Base-by-base conservation (phyloP, 495 filamentous ascomycete genomes). In the Penicillium paxilli region DNA sequence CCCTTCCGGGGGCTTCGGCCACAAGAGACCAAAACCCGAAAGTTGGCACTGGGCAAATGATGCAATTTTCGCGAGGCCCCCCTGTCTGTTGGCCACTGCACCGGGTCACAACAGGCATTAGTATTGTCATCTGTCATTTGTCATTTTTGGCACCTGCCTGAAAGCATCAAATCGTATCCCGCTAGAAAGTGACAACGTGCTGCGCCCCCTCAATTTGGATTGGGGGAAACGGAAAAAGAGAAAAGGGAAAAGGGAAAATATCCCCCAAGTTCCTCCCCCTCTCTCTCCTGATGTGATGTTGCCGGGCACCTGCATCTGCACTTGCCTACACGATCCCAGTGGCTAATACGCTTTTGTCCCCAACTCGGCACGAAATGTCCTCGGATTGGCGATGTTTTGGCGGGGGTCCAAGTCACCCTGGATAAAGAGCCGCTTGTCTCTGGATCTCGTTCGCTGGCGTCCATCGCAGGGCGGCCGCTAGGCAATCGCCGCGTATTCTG, bases 381-480 rank as follows among this genome's bases (percentile, higher is more conserved):
- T 19, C 40, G 40, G 40, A 42, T 42, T 42, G 40, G 40, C 40
- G 40, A 42, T 21, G 40, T 42, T 42, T 20, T 14, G 40, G 40
- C 4, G 40, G 40, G 35, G 40, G 35, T 38, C 35, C 35, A 38
- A 38, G 35, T 38, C 35, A 38, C 35, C 35, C 35, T 19, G 35
- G 3, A n/a, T 16, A n/a, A 42, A 42, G 40, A 42, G 40, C 40
- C 40, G 40, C 40, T 20, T 42, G 4, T 23, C 40, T 42, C 19
- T 23, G 40, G 40, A 42, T 42, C 40, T 23, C 21, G 40, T 42
- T 42, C 40, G 40, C 40, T 42, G 40, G 20, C 19, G 40, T 10
- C 40, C 40, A 14, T 14, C 40, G n/a, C 14, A 23, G 40, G 21
- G 21, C 19, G 40, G 40, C 40, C 40, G 40, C 40, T 42, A 42